Base-by-base conservation (phyloP, 2,329 filamentous ascomycete species). In the Xylogone sp. region DNA sequence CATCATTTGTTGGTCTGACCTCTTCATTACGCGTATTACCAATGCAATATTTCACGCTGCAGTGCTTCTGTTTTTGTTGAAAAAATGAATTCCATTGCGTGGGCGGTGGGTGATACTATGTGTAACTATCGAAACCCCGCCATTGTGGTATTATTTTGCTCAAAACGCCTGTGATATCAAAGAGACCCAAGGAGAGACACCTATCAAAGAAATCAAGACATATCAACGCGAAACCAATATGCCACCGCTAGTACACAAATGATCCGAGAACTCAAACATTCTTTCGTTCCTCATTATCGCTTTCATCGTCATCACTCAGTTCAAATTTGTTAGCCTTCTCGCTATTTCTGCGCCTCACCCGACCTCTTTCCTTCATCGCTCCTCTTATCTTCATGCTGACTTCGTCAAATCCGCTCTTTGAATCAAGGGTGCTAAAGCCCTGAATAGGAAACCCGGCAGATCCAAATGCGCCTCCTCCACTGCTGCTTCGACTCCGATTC, bases 301-400 rank as follows among this genome's bases (percentile, higher is more conserved):
- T 58, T n/a, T 57, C 56, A n/a, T 27, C 24, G 43, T 73, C 71
- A 13, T 71, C 70, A 44, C 71, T 72, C 45, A 67, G 67, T 49
- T 71, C 73, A 39, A 70, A 69, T 48, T 74, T 72, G 22, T 72
- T 71, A 55, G 48, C 67, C 57, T 50, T 66, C 61, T 56, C 61
- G 59, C 50, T 71, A 66, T 61, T 73, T 59, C 67, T 70, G 63
- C 63, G 67, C 62, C 65, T 60, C 76, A 82, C 74, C 75, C 79
- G 59, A 77, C 86, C 86, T n/a, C 88, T 73, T 68, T 91, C 86
- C 60, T 79, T 76, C 88, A 97, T 96, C 3, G 90, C 90, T 59
- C 85, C 87, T 49, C 88, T 80, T 59, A 97, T 91, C 73, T 88
- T 90, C 69, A 83, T 82, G 65, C 83, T 91, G 2, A 96, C 90